Evolutionary conservation across 2,329 filamentous ascomycete genomes (phyloP).

Genomic region (Ophiostoma pallidulum): DNA sequence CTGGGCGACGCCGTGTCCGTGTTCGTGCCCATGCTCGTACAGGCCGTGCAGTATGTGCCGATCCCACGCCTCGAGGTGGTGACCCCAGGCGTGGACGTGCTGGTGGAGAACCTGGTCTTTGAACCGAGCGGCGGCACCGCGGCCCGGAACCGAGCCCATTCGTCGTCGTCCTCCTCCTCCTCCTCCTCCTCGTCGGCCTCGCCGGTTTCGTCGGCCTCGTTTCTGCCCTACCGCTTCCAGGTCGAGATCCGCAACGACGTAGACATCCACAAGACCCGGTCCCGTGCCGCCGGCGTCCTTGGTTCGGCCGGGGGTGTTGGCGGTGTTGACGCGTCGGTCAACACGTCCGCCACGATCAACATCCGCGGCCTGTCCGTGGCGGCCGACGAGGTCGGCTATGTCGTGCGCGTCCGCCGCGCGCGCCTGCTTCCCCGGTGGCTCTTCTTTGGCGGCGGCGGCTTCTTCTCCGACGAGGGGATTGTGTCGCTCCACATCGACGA

Average conservation of each 20-base stretch:
- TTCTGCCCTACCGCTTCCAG: constrained; percentile 75
- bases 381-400: constrained; percentile 83
- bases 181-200: no score
- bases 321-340: constrained; percentile 39
- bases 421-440: no score
- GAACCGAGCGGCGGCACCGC: constrained; percentile 55
- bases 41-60: constrained; percentile 75
- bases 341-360: constrained; percentile 66
- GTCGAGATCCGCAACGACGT: constrained; percentile 79
- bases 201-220: no score
- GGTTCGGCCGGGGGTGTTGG: no score
- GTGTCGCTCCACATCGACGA: constrained; percentile 80
- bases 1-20: constrained; percentile 68
- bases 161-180: no score
- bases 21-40: constrained; percentile 68
- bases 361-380: constrained; percentile 74
- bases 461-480: constrained; percentile 75
- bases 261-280: constrained; percentile 69
- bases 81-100: constrained; percentile 70
- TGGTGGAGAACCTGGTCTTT: constrained; percentile 83
- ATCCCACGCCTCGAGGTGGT: constrained; percentile 86
- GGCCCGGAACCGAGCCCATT: no score
- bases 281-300: constrained; percentile 34
- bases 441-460: no score
- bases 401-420: constrained; percentile 77